Base-by-base conservation (phyloP, 805 yeast genomes). In the Cyberlindnera sargentensis region DNA sequence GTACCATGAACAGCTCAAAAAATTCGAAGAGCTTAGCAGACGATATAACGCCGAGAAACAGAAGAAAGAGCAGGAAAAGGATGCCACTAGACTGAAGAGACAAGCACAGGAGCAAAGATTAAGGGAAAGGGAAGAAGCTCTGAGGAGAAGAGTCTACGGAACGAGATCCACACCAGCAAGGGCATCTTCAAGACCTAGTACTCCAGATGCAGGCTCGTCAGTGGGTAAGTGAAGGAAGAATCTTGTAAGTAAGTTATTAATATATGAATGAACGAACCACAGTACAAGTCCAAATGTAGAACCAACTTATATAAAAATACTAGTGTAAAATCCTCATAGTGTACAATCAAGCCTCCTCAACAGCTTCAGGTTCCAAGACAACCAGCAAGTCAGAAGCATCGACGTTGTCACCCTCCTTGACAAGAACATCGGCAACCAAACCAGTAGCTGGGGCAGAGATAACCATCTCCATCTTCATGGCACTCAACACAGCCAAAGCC, bases 401-500 rank as follows among this genome's bases (percentile, higher is more conserved):
- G 39, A 93, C 97, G 41, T 91, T 82, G 60, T 93, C 99, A 56
- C 96, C 95, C 62, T 87, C 95, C 66, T 82, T 82, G 51, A 88
- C 84, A 39, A 74, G 64, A 23, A 93, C 75, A 24, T 83, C 87
- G 39, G 83, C 81, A 49, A 93, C 79, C 61, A 76, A 78, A 64
- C 99, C 99, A 46, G 82, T 75, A 47, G 80, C 84, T 43, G 95
- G 95, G 24, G 99, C 91, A 63, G 88, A 78, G 57, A 91, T 90
- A 41, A 93, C 95, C 97, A 93, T 93, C 73, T 93, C 99, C 99
- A 91, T 91, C 79, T 91, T 91, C 99, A 91, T 91, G 51, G 99
- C 99, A 63, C 91, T 80, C 62, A 91, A 75, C 26, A 91, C 95
- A 48, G 95, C 95, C 51, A 91, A 66, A 31, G 96, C 90, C 63